Conservation (phyloP, 345 rosid genomes). For the Populus tremula region DNA sequence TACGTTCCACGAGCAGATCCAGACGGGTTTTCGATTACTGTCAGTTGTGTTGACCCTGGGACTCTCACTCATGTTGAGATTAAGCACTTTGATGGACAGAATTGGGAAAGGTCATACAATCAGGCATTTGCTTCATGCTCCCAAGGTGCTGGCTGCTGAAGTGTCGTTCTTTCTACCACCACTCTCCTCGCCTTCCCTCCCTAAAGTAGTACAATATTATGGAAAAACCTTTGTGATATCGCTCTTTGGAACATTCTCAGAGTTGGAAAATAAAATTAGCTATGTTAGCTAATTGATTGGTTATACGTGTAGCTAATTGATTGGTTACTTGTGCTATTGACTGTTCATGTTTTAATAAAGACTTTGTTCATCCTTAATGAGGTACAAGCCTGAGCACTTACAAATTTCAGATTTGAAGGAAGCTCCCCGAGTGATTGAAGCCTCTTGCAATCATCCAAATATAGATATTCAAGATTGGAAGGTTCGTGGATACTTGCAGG, state of each 20-base stretch:
- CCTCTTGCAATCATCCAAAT: conserved; percentile 15
- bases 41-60: conserved; percentile 58
- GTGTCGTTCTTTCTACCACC: not conserved
- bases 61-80: conserved; percentile 62
- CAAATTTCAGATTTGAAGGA: not conserved
- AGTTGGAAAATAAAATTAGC: too few species aligned
- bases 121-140: conserved; percentile 50
- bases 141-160: not conserved
- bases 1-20: conserved; percentile 66
- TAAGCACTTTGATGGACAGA: conserved; percentile 54
- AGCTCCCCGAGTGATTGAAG: conserved; percentile 14
- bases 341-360: too few species aligned
- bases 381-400: conserved; percentile 6
- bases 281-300: too few species aligned
- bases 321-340: too few species aligned
- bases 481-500: conserved; percentile 8
- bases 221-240: not conserved
- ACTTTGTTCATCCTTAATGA: not conserved
- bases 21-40: conserved; percentile 63
- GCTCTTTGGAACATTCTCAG: too few species aligned
- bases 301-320: too few species aligned
- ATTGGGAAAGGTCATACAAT: conserved; percentile 60
- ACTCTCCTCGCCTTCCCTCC: not conserved
- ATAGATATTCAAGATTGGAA: not conserved
- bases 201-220: not conserved